Evolutionary conservation across 176 grass and related monocot genomes (phyloP), one percentile per base, ranked within the genome.

Genomic region (Eleusine coracana): DNA sequence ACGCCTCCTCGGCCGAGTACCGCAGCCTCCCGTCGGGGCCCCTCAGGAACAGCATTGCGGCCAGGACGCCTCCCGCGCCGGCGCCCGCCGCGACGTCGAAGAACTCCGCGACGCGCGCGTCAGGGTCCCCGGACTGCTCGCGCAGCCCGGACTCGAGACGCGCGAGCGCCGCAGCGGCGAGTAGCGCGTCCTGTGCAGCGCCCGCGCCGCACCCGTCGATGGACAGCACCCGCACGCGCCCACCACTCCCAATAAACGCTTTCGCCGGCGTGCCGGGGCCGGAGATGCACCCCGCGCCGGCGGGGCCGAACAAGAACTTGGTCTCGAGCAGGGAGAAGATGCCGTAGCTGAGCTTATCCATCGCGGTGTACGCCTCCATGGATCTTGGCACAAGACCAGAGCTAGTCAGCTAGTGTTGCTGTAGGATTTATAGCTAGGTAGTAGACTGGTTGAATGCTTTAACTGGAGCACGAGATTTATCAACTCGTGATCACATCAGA

Each of bases 11-110:
- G 0, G 91, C 94, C 3, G 89, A 73, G 79, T 91, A 93, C 51
- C 90, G 60, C 1, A 91, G 83, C 7, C 87, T 82, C 0, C 91
- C 94, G 27, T 91, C 85, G 67, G 87, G 5, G 3, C 91, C 89
- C 1, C 85, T 77, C 0, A 90, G 7, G 63, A 97, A 90, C 20
- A 97, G 84, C 94, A 93, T 91, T 6, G 91, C 71, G 1, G 84
- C 88, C 4, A 97, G 89, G 37, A 97, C 84, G 0, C 82, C 89
- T 0, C 94, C 91, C 2, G 79, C 82, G 38, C 91, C 89, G 39
- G 91, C 66, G 38, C 94, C 91, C 0, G 94, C 94, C 0, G 94
- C 87, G 7, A 89, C 5, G 79, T 97, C 94, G 44, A 97, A 97
- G 87, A 93, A 97, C 58, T 94, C 89, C 6, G 91, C 87, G 1